phyloP scores from a whole-genome alignment of 257 asterid genomes.

The Solanum ossicruentum region DNA sequence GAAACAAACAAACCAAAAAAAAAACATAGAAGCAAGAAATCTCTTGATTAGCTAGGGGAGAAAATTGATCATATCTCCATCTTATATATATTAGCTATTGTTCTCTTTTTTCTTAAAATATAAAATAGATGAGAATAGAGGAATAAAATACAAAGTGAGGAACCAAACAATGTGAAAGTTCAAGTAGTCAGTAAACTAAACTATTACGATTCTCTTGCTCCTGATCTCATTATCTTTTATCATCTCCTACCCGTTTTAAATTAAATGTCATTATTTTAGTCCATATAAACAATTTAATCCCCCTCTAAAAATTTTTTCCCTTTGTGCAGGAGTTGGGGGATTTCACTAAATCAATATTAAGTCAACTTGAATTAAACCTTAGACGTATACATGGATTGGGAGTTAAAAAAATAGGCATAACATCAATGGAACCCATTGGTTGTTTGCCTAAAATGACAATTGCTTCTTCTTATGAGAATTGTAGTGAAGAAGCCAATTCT shows the following conservation, averaged over 20 bases:
- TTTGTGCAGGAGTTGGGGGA: not conserved
- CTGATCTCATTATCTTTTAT: not conserved
- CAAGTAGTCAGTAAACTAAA: too few species aligned
- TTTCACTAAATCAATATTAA: constrained; percentile 22
- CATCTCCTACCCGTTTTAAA: not conserved
- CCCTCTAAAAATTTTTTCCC: not conserved
- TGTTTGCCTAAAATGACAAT: constrained; percentile 36
- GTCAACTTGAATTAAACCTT: constrained; percentile 28
- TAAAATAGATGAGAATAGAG: too few species aligned
- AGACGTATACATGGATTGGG: constrained; percentile 39
- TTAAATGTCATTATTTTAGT: not conserved
- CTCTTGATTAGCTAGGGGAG: not conserved
- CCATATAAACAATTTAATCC: not conserved
- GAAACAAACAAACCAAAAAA: not conserved
- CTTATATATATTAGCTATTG: too few species aligned
- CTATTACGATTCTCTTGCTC: not conserved
- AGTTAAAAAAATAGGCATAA: constrained; percentile 29
- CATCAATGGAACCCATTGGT: constrained; percentile 43
- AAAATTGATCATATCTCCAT: too few species aligned
- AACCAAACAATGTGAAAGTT: too few species aligned
- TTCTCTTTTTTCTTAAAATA: too few species aligned
- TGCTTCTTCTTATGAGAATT: constrained; percentile 9
- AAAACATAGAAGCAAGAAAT: not conserved
- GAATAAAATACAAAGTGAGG: too few species aligned
- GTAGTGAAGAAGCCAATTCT: constrained; percentile 25